Evolutionary conservation across 352 stramenopile species (phyloP).

Genomic region (Phytophthora macrochlamydospora): DNA sequence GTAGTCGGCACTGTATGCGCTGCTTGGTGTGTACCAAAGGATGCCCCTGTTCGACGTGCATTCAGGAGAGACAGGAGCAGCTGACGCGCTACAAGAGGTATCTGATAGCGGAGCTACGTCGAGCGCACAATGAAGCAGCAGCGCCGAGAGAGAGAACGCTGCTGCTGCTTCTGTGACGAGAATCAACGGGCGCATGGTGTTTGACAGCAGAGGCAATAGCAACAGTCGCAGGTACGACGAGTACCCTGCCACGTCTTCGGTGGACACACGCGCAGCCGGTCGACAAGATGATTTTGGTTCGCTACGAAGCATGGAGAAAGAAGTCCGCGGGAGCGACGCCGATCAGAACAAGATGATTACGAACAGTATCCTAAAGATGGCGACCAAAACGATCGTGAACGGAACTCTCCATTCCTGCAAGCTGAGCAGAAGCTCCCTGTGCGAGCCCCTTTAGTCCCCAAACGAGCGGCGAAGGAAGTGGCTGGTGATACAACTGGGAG

Average conservation of each 20-base stretch:
- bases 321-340: constrained; percentile 21
- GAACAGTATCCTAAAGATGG: constrained; percentile 7
- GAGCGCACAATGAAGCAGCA: constrained; percentile 4
- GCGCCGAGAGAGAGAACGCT: neutral
- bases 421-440: constrained; percentile 21
- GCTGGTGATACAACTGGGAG: constrained; percentile 13
- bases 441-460: constrained; percentile 28
- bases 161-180: neutral
- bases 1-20: constrained; percentile 64
- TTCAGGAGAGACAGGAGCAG: constrained; percentile 32
- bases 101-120: constrained; percentile 38
- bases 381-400: constrained; percentile 13
- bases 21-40: constrained; percentile 65
- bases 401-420: constrained; percentile 18
- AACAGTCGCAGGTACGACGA: constrained; percentile 17
- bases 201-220: constrained; percentile 8
- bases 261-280: constrained; percentile 8
- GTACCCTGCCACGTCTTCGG: constrained; percentile 15
- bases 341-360: constrained; percentile 18
- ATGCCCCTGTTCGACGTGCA: constrained; percentile 69
- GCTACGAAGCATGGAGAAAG: constrained; percentile 12
- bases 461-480: constrained; percentile 62
- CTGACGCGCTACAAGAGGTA: constrained; percentile 44
- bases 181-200: constrained; percentile 5
- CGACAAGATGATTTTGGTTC: constrained; percentile 9